These are phyloP conservation scores for Chalaropsis thielavioides DNA, from an alignment of 2,329 filamentous ascomycete genomes.

Conservation along the genomic window DNA sequence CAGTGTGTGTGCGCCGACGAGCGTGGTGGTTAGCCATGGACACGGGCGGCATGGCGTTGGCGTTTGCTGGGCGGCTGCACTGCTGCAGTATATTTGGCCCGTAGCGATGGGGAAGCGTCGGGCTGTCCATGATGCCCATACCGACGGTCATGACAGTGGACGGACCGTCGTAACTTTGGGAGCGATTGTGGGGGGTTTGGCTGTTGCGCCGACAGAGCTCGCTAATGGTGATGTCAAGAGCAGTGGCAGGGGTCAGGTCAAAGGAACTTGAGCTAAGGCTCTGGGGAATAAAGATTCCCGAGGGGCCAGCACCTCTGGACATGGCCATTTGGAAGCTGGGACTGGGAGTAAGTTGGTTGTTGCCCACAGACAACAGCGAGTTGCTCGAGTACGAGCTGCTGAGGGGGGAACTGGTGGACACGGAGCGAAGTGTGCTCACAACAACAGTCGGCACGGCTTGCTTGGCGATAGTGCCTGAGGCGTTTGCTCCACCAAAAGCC, in stretches of 20 bases:
- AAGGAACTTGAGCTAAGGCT: conserved; percentile 12
- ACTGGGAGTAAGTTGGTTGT: conserved; percentile 6
- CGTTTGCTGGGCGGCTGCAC: neutral
- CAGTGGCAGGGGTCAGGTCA: conserved; percentile 19
- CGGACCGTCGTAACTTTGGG: conserved; percentile 22
- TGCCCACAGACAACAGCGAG: conserved; percentile 1
- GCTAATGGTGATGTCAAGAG: conserved; percentile 32
- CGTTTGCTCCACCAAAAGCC: neutral
- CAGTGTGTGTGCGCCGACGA: conserved; percentile 12
- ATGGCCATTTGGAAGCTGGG: conserved; percentile 16
- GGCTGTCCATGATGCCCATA: conserved; percentile 26
- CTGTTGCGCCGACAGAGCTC: conserved; percentile 46
- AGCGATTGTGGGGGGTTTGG: conserved; percentile 30
- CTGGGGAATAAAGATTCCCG: conserved; percentile 16
- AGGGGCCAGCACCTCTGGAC: conserved; percentile 16
- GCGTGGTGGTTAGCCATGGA: neutral
- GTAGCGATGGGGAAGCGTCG: conserved; percentile 19
- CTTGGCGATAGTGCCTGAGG: neutral
- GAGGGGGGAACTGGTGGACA: neutral
- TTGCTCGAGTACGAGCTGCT: conserved; percentile 10
- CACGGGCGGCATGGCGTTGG: conserved; percentile 1
- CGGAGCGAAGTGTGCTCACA: conserved; percentile 3
- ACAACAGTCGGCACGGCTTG: conserved; percentile 1
- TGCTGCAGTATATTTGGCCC: neutral
- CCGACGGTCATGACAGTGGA: conserved; percentile 5